phyloP scores from a whole-genome alignment of 495 filamentous ascomycete genomes.

The Thermothielavioides terrestris region DNA sequence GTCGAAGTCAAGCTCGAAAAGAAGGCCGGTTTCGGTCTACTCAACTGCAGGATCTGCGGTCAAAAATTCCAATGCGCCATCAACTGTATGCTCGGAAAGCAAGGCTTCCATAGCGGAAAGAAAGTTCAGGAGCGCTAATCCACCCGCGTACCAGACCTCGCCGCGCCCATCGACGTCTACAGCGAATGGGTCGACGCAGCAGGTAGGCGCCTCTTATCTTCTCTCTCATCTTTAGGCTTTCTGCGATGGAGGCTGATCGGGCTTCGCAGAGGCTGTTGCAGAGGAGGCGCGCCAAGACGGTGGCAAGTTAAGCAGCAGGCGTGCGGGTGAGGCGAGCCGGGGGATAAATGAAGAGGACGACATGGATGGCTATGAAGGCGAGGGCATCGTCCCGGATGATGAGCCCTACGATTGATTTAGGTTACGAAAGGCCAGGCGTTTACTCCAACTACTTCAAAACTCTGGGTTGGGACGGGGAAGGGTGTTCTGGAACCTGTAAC shows the following conservation, averaged over 20 bases:
- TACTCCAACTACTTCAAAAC: not conserved
- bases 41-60: conserved; percentile 87
- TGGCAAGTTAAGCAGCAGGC: conserved; percentile 5
- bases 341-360: conserved; percentile 32
- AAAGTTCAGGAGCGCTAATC: not conserved
- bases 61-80: conserved; percentile 87
- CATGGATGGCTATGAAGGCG: conserved; percentile 34
- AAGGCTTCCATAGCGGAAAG: too few species aligned
- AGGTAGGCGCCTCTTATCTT: conserved; percentile 50
- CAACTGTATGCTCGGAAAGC: conserved; percentile 72
- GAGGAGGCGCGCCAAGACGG: conserved; percentile 25
- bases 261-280: conserved; percentile 35
- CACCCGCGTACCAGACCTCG: conserved; percentile 53
- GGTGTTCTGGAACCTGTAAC: too few species aligned
- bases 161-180: conserved; percentile 87
- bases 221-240: too few species aligned
- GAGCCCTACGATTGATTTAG: conserved; percentile 33
- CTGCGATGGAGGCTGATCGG: too few species aligned
- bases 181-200: conserved; percentile 98
- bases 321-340: conserved; percentile 15
- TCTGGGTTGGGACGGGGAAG: not conserved
- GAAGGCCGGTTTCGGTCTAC: conserved; percentile 72
- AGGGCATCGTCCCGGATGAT: conserved; percentile 36
- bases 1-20: conserved; percentile 85
- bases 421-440: not conserved